These are phyloP conservation scores for Ceratocystis harringtonii DNA, from an alignment of 2,329 filamentous ascomycete genomes.

Conservation along the genomic window DNA sequence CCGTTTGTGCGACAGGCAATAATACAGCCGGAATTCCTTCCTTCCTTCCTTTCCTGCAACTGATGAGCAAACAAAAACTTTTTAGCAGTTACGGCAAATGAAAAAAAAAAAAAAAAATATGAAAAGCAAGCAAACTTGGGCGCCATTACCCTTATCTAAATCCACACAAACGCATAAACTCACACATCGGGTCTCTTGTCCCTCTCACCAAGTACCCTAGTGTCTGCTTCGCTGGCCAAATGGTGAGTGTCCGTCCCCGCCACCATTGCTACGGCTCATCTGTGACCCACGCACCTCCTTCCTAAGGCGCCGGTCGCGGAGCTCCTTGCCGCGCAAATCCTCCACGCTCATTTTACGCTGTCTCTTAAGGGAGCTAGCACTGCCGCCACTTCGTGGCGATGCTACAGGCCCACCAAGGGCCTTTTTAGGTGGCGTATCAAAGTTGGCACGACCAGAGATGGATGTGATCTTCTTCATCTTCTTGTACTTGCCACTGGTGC, in stretches of 20 bases:
- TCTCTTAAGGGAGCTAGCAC: slow-evolving; percentile 6
- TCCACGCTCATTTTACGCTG: neutral
- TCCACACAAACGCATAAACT: neutral
- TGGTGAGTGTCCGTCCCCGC: slow-evolving; percentile 10
- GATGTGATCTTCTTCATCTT: slow-evolving; percentile 15
- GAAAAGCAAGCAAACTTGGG: neutral
- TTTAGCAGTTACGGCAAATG: neutral
- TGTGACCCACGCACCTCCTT: slow-evolving; percentile 37
- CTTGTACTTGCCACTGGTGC: slow-evolving; percentile 9
- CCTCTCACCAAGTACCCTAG: neutral
- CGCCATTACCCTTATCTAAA: neutral
- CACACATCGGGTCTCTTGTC: neutral
- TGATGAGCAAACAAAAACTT: neutral
- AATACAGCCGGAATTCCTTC: neutral
- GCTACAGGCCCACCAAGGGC: slow-evolving; percentile 14
- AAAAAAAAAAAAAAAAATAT: neutral
- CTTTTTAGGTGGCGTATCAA: slow-evolving; percentile 3
- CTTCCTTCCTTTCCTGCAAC: neutral
- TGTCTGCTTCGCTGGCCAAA: slow-evolving; percentile 3
- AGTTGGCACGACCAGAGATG: slow-evolving; percentile 13
- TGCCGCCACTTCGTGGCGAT: slow-evolving; percentile 12
- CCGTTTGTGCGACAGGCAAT: neutral
- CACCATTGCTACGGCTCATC: slow-evolving; percentile 8
- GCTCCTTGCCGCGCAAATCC: slow-evolving; percentile 26
- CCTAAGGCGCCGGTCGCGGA: slow-evolving; percentile 45